Percentiles rank a stretch among this genome's conserved stretches.
These are phyloP conservation scores for Gossypium rotundifolium DNA, from an alignment of 345 rosid species.

Conservation along the genomic window DNA sequence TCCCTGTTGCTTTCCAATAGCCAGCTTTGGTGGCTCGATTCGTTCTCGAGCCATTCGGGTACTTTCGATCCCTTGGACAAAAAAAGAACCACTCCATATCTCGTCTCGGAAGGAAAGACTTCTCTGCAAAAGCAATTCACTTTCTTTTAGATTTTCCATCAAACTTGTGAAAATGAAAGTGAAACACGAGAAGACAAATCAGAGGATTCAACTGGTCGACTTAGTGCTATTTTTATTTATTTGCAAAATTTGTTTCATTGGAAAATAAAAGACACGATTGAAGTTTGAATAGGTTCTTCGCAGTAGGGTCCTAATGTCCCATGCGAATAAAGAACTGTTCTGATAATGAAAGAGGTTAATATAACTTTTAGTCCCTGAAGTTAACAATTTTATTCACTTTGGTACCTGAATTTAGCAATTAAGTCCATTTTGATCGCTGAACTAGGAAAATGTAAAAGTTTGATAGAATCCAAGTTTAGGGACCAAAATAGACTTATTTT, in stretches of 20 bases:
- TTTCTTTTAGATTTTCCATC: not conserved
- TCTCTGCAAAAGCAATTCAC: slow-evolving; percentile 39
- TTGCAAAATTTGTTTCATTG: not conserved
- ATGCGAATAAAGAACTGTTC: not conserved
- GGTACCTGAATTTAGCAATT: no score
- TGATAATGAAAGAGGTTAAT: not conserved
- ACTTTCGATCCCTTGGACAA: slow-evolving; percentile 75
- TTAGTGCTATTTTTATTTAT: no score
- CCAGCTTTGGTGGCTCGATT: slow-evolving; percentile 27
- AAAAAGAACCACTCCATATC: slow-evolving; percentile 95
- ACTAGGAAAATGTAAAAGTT: no score
- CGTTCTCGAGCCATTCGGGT: slow-evolving; percentile 74
- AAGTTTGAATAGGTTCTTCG: no score
- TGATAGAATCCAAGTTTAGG: no score
- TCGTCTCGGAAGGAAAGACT: slow-evolving; percentile 65
- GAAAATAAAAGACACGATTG: not conserved
- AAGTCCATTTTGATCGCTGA: no score
- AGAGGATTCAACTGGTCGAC: not conserved
- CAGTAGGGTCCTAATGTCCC: not conserved
- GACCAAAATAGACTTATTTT: no score
- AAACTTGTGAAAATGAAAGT: not conserved
- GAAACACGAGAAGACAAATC: not conserved
- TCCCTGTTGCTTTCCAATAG: slow-evolving; percentile 93
- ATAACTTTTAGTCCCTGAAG: no score
- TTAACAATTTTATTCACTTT: no score